A percentile compares a stretch with the other conserved stretches of the same genome.
Evolutionary conservation across 2,329 filamentous ascomycete genomes (phyloP).

Genomic region (Fusarium illudens): DNA sequence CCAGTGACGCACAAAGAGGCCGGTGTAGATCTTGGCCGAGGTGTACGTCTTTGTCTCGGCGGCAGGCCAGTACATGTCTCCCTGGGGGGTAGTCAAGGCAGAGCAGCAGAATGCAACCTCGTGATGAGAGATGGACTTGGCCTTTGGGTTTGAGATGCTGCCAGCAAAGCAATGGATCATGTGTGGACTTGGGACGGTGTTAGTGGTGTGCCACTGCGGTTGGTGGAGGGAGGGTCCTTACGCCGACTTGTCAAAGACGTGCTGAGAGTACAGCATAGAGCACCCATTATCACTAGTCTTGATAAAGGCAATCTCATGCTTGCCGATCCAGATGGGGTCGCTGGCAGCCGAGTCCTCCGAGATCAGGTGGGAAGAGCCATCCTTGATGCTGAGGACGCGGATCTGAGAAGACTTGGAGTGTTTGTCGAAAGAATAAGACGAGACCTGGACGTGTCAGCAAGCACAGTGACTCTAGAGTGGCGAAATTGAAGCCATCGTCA

Average conservation of each 20-base stretch:
- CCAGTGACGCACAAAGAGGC: constrained; percentile 84
- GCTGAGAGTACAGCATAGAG: constrained; percentile 56
- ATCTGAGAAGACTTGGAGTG: constrained; percentile 76
- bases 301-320: constrained; percentile 68
- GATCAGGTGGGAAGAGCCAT: constrained; percentile 71
- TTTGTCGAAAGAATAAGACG: constrained; percentile 80
- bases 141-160: constrained; percentile 66
- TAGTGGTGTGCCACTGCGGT: not conserved
- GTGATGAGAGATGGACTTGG: constrained; percentile 58
- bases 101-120: constrained; percentile 66
- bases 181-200: constrained; percentile 43
- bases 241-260: constrained; percentile 48
- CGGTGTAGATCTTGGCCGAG: constrained; percentile 75
- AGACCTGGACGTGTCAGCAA: constrained; percentile 54
- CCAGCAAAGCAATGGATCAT: constrained; percentile 61
- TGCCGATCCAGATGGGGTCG: constrained; percentile 80
- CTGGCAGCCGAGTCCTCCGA: constrained; percentile 70
- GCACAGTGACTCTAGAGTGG: not conserved
- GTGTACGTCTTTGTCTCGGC: constrained; percentile 67
- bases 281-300: constrained; percentile 57
- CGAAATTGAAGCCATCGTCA: constrained; percentile 6
- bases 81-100: constrained; percentile 72
- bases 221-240: constrained; percentile 41
- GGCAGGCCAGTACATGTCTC: constrained; percentile 73
- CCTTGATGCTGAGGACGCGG: constrained; percentile 73